Evolutionary conservation across 2,329 filamentous ascomycete genomes (phyloP).

Genomic region (Fusarium sp.): DNA sequence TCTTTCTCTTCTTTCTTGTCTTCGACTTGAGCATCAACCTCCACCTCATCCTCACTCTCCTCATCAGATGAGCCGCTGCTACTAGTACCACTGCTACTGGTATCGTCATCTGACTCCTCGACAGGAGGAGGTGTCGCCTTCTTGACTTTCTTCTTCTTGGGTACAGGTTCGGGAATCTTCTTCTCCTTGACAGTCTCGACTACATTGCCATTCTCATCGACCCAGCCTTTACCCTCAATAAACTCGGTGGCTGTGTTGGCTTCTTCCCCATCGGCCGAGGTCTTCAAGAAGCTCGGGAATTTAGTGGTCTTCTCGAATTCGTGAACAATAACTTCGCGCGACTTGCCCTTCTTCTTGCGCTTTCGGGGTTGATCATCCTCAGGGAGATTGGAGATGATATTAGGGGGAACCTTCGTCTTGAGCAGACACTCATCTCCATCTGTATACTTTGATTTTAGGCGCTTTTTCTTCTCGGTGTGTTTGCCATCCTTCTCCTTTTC

Average conservation of each 20-base stretch:
- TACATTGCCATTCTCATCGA: constrained; percentile 80
- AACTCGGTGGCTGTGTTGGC: constrained; percentile 65
- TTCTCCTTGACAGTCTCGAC: constrained; percentile 68
- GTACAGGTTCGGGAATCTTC: constrained; percentile 27
- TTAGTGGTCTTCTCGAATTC: constrained; percentile 90
- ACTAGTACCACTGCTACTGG: constrained; percentile 47
- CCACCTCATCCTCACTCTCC: constrained; percentile 38
- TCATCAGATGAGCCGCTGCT: constrained; percentile 49
- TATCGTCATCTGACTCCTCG: constrained; percentile 45
- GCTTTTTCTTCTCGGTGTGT: constrained; percentile 66
- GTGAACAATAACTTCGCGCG: constrained; percentile 75
- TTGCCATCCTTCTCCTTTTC: constrained; percentile 58
- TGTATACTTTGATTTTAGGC: constrained; percentile 80
- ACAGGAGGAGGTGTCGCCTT: constrained; percentile 33
- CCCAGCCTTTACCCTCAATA: constrained; percentile 88
- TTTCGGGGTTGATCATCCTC: constrained; percentile 60
- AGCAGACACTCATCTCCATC: constrained; percentile 85
- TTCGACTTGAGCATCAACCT: constrained; percentile 8
- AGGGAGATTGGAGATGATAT: constrained; percentile 54
- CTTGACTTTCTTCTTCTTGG: constrained; percentile 40
- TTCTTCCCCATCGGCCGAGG: constrained; percentile 43
- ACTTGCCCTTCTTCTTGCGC: constrained; percentile 64
- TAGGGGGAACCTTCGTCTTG: constrained; percentile 75
- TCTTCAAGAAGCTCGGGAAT: constrained; percentile 83
- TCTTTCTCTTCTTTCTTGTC: constrained; percentile 2